phyloP scores from a whole-genome alignment of 2,329 filamentous ascomycete genomes.

The Cordyceps cateniannulata region DNA sequence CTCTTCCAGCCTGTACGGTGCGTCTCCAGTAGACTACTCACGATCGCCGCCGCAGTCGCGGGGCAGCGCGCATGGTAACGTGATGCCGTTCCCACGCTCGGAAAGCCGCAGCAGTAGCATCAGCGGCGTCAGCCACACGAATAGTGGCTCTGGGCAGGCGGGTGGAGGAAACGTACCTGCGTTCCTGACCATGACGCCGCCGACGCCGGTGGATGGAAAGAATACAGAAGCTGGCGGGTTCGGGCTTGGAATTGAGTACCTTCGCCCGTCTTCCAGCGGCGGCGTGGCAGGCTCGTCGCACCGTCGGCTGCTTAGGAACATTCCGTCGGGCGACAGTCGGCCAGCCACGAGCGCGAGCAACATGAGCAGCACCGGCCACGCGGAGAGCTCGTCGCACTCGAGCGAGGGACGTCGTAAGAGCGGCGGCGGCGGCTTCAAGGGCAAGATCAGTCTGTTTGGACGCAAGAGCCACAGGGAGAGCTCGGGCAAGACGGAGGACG shows the following conservation, averaged over 20 bases:
- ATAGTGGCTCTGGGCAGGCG: constrained; percentile 23
- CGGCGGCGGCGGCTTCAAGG: constrained; percentile 26
- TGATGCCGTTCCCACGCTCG: constrained; percentile 38
- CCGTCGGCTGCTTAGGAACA: constrained; percentile 16
- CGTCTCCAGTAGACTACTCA: constrained; percentile 51
- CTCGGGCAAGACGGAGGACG: constrained; percentile 16
- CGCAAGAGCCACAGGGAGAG: constrained; percentile 22
- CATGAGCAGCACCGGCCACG: constrained; percentile 19
- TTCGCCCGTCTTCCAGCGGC: constrained; percentile 28
- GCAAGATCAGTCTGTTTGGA: constrained; percentile 30
- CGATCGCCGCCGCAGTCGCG: constrained; percentile 51
- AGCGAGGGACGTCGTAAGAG: constrained; percentile 20
- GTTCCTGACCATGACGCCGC: constrained; percentile 43
- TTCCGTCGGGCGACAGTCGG: constrained; percentile 19
- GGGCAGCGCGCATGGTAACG: constrained; percentile 41
- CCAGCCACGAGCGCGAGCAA: constrained; percentile 26
- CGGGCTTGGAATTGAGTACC: constrained; percentile 24
- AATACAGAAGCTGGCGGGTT: constrained; percentile 14
- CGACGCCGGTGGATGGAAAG: constrained; percentile 32
- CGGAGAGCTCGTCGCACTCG: constrained; percentile 12
- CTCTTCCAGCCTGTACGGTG: constrained; percentile 47
- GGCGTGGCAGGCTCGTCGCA: constrained; percentile 18
- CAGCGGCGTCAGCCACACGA: constrained; percentile 37
- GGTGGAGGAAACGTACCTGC: constrained; percentile 27
- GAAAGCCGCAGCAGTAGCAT: constrained; percentile 48